Base-by-base conservation (phyloP, 768 basidiomycete genomes). In the Suillus discolor region DNA sequence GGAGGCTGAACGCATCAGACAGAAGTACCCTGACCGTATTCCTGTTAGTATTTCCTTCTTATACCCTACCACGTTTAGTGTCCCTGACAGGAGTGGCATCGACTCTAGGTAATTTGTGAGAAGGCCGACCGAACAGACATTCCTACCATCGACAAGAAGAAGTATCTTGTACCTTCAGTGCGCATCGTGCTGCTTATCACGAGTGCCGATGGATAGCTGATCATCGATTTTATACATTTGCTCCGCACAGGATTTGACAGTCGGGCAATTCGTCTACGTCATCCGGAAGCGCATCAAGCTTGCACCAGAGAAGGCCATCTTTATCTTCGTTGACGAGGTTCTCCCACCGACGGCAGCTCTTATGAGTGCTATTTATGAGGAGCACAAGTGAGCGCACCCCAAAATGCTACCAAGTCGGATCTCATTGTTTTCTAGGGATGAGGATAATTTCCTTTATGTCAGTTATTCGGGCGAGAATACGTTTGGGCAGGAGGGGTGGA, bases 141-240 rank as follows among this genome's bases (percentile, higher is more conserved):
- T 78, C 94, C 96, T 0, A 96, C 96, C 36, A 98, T 99, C 77
- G 97, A 99, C 86, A 99, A 99, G 93, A 99, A 99, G 96, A 99
- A 99, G 85, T 99, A 99, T 72, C 85, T 99, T 62, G 97, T 99
- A 12, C 97, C 97, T 53, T 96, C 96, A 63, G 97, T 97, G 73
- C 73, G 92, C 78, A 51, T 59, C 25, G 51, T 31, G 53, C 59
- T 59, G 1, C 44, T 53, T 34, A 49, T n/a, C 39, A 55, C 36
- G 16, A 45, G 54, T 61, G 34, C 41, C 67, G 70, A 73, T 78
- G 70, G 65, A 67, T 55, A 62, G 65, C 71, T 77, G 73, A 77
- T 78, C 67, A 23, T 36, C 41, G 38, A 65, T 41, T 62, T 31
- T 60, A 54, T 41, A 62, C 57, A 61, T 55, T 36, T n/a, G 20